Evolutionary conservation across 345 rosid species (phyloP), one percentile per base, ranked within the genome.

Genomic region (Xanthoceras sorbifolium): DNA sequence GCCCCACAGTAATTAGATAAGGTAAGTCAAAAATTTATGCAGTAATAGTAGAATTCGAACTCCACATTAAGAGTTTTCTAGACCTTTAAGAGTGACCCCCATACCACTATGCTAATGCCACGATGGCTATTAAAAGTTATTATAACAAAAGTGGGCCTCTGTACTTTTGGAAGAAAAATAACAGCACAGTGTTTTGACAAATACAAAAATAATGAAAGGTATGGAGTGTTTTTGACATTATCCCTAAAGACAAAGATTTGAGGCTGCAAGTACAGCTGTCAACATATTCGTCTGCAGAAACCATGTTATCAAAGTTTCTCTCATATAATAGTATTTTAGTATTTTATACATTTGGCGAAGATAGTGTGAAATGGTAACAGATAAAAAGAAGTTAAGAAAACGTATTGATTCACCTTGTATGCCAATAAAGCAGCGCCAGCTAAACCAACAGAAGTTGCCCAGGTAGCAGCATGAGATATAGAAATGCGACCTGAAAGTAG

Each of bases 271-370:
- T 63, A 93, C 97, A 57, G 97, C 90, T 52, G 97, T 96, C 88
- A 90, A 77, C 92, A 89, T 84, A 92, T 92, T 96, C 84, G 94
- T 86, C 99, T 96, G 95, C 91, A 87, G 90, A 65, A 84, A 84
- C 89, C 99, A 91, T 87, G 92, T 79, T 88, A 80, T 67, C 29
- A 64, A 84, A 82, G 77, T 36, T 64, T 78, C 50, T 46, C 81
- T 74, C 20, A 64, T 18, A 55, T 64, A 64, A 64, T n/a, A n/a
- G n/a, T n/a, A n/a, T n/a, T n/a, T n/a, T 10, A 78, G 32, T 60
- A 69, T 23, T 57, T 75, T 34, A 74, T 26, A 67, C 29, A 36
- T 29, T 9, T 1, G 20, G 22, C 20, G 20, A 50, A 32, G 31
- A 77, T 17, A 76, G 69, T 1, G 15, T 60, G 22, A 44, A 18